Evolutionary conservation across 2,329 filamentous ascomycete species (phyloP), one percentile per base, ranked within the genome.

Genomic region (Penicillium nordicum): DNA sequence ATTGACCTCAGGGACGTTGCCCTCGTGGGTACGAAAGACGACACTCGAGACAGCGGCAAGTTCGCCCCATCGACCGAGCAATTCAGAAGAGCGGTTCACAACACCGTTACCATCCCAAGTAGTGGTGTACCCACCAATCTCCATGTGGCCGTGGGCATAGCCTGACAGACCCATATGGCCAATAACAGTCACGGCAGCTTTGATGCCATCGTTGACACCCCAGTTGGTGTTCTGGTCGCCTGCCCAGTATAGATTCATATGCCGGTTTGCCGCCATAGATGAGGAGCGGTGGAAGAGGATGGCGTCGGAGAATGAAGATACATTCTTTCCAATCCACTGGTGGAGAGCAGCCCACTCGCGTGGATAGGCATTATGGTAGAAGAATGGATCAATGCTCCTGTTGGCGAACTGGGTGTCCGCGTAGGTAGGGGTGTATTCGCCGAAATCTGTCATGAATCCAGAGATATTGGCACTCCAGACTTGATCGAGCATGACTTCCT

Each of bases 181-280:
- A 59, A 70, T 67, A 45, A 69, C 65, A 1, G 69, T 73, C 25
- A 74, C 62, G 25, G 67, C 67, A 18, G 69, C 68, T 46, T 73
- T 72, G 53, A 74, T 69, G 8, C 72, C 71, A 41, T 75, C 72
- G 34, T 72, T 69, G 25, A 67, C 53, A 4, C 68, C 67, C 67
- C 68, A 70, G 43, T 69, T 63, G 18, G 70, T 69, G 43, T 73
- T 65, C 47, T 75, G 71, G 43, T 75, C 72, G 37, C 72, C 72
- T 4, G 68, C 70, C 72, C 72, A 75, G 67, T 74, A 75, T 8
- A 75, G 62, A 51, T 74, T 74, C 62, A 69, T 72, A 58, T 73
- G 62, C 12, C 65, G 63, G 49, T 71, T 69, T 0, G 71, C 63
- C 1, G 62, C 65, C 46, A 71, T 67, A 8, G 70, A 64, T 1